A percentile compares a stretch with the other conserved stretches of the same genome.
phyloP scores from a whole-genome alignment of 108 stramenopile species.

The Fragilariopsis cylindrus region DNA sequence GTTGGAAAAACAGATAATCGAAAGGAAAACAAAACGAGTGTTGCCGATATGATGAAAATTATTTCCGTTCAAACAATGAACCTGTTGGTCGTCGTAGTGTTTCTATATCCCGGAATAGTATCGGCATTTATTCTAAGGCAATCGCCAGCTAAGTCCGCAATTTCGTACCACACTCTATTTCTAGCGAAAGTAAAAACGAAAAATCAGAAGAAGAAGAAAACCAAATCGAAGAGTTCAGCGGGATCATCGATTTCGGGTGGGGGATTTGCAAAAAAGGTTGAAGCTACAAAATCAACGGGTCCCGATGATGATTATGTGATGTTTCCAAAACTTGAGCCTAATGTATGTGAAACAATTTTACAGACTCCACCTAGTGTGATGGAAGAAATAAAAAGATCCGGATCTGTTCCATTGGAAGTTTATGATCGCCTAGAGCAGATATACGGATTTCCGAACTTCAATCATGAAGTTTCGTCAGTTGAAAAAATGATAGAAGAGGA shows the following conservation, averaged over 20 bases:
- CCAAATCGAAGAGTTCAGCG: too few species aligned
- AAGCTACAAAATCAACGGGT: not conserved
- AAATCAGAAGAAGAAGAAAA: too few species aligned
- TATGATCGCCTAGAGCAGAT: constrained; percentile 83
- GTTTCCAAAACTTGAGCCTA: constrained; percentile 68
- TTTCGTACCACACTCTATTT: too few species aligned
- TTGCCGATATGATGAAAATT: too few species aligned
- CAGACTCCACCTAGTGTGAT: constrained; percentile 34
- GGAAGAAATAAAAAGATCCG: constrained; percentile 27
- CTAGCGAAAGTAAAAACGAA: too few species aligned
- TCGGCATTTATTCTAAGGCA: too few species aligned
- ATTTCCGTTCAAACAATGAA: too few species aligned
- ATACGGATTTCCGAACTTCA: constrained; percentile 81
- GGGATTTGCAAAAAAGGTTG: not conserved
- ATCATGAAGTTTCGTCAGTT: constrained; percentile 39
- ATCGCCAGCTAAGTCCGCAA: too few species aligned
- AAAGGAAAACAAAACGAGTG: too few species aligned
- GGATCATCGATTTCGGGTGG: not conserved
- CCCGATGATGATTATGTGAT: constrained; percentile 38
- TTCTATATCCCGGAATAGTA: too few species aligned
- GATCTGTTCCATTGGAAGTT: constrained; percentile 59
- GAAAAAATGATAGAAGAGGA: constrained; percentile 12
- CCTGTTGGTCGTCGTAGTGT: too few species aligned
- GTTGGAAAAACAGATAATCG: too few species aligned
- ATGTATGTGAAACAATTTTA: constrained; percentile 57